Evolutionary conservation across 305 asterid species (phyloP).

Genomic region (Andrographis paniculata): DNA sequence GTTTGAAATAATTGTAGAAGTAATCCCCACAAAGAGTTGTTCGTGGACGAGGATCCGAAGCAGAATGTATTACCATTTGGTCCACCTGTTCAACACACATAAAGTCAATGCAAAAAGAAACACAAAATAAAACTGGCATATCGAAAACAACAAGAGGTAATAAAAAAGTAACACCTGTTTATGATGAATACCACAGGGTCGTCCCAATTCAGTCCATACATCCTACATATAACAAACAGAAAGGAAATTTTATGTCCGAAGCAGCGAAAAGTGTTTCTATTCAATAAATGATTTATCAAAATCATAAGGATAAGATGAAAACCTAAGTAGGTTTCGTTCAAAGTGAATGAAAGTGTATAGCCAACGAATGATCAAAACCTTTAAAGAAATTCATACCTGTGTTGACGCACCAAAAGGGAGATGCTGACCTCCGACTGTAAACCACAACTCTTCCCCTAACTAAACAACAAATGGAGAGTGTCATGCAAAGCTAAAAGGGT

Average conservation of each 20-base stretch:
- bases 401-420: constrained; percentile 85
- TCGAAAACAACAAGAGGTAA: not conserved
- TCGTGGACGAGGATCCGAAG: constrained; percentile 74
- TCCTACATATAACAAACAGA: constrained; percentile 36
- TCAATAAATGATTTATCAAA: not conserved
- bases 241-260: not conserved
- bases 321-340: not conserved
- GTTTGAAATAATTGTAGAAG: constrained; percentile 81
- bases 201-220: constrained; percentile 90
- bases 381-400: constrained; percentile 40
- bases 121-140: too few species aligned
- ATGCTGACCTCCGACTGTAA: constrained; percentile 73
- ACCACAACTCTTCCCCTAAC: constrained; percentile 82
- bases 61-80: constrained; percentile 93
- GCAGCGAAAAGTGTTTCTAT: not conserved
- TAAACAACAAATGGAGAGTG: constrained; percentile 23
- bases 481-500: too few species aligned
- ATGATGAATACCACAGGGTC: constrained; percentile 87
- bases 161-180: constrained; percentile 52
- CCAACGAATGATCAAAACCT: not conserved
- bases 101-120: too few species aligned
- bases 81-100: constrained; percentile 51
- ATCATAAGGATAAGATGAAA: not conserved
- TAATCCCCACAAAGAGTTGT: constrained; percentile 87
- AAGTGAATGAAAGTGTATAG: not conserved